Conservation (phyloP, 2,329 filamentous ascomycete species). For the Xylaria arbuscula region DNA sequence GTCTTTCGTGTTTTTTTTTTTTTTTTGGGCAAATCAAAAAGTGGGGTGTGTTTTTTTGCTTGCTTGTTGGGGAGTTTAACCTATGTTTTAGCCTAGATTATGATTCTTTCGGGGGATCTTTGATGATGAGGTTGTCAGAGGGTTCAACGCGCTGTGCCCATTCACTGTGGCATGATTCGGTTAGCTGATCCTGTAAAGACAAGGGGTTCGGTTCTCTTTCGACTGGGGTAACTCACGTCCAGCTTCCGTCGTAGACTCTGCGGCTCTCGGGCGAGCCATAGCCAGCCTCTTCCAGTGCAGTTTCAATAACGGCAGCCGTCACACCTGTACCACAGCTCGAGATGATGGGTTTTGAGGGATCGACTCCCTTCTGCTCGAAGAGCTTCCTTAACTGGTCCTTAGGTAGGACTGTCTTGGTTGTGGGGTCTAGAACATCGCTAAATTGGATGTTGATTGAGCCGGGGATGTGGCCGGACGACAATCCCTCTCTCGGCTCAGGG, state of each 20-base stretch:
- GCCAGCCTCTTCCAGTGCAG: constrained; percentile 82
- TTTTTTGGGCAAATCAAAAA: background rate
- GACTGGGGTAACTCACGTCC: constrained; percentile 78
- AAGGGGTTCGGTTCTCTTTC: background rate
- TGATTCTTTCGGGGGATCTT: constrained; percentile 50
- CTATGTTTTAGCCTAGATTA: constrained; percentile 15
- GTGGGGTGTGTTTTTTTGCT: constrained; percentile 30
- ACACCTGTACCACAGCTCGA: constrained; percentile 93
- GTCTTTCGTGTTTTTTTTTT: too few relatives aligned
- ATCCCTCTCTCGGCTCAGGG: constrained; percentile 85
- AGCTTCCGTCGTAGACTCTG: constrained; percentile 93
- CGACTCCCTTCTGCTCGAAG: constrained; percentile 82
- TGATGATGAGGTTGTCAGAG: constrained; percentile 71
- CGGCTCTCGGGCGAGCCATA: constrained; percentile 75
- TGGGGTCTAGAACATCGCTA: constrained; percentile 80
- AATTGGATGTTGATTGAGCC: constrained; percentile 87
- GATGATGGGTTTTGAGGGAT: constrained; percentile 83
- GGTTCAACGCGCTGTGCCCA: constrained; percentile 74
- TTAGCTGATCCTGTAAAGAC: constrained; percentile 43
- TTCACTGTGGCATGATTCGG: constrained; percentile 58
- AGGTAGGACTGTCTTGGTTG: constrained; percentile 83
- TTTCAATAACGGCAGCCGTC: constrained; percentile 90
- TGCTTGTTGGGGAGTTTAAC: background rate
- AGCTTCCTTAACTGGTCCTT: constrained; percentile 77
- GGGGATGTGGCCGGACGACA: constrained; percentile 92